Conservation (phyloP, 805 yeast genomes). For the Maudiozyma turicensis region DNA sequence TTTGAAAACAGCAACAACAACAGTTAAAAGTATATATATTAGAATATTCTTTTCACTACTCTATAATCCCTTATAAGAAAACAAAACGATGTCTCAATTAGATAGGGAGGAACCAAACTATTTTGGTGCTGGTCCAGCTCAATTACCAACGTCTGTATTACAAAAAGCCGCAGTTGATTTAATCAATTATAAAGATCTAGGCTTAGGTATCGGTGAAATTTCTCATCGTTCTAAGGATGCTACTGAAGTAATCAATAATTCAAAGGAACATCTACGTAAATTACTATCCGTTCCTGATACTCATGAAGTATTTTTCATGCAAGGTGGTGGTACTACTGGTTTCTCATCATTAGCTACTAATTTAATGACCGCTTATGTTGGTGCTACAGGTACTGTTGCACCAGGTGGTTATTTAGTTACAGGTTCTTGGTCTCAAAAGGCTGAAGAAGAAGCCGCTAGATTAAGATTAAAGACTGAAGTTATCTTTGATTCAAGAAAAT, state of each 20-base stretch:
- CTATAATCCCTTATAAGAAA: background rate
- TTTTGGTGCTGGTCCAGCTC: conserved; percentile 99
- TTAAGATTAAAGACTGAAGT: conserved; percentile 68
- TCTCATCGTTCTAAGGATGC: conserved; percentile 92
- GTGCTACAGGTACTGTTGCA: conserved; percentile 64
- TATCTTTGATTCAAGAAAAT: conserved; percentile 54
- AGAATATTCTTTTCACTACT: background rate
- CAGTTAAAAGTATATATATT: background rate
- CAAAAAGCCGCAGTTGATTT: conserved; percentile 83
- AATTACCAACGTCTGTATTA: conserved; percentile 72
- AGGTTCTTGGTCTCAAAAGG: conserved; percentile 90
- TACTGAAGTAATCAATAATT: conserved; percentile 58
- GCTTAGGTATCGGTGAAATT: conserved; percentile 90
- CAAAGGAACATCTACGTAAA: conserved; percentile 57
- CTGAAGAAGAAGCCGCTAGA: conserved; percentile 78
- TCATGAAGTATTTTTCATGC: conserved; percentile 89
- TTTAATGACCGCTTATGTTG: conserved; percentile 63
- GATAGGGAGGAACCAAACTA: conserved; percentile 67
- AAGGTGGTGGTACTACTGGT: conserved; percentile 97
- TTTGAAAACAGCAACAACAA: background rate
- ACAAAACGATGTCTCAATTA: conserved; percentile 14
- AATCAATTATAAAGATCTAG: conserved; percentile 55
- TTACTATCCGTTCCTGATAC: conserved; percentile 76
- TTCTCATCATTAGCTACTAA: conserved; percentile 83
- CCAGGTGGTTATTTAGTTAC: conserved; percentile 81